Evolutionary conservation across 2,329 filamentous ascomycete genomes (phyloP).

Genomic region (Aurifilum marmelostoma): DNA sequence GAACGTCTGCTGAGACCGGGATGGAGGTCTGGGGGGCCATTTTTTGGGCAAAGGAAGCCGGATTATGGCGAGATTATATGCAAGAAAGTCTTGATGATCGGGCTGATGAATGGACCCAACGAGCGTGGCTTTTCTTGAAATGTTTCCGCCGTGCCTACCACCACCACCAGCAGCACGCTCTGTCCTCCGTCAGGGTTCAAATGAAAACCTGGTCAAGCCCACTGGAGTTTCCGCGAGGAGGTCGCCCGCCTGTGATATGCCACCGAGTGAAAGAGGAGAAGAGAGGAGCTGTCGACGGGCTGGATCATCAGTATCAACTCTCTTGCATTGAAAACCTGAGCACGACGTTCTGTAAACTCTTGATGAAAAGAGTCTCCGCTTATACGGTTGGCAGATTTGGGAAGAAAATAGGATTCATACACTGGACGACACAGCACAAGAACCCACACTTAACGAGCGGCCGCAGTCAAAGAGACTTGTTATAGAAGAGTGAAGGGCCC

Average conservation of each 20-base stretch:
- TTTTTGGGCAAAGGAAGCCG: background rate
- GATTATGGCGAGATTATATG: background rate
- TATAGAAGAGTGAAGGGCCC: background rate
- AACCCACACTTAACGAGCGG: background rate
- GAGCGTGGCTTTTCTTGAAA: background rate
- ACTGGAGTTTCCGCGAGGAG: background rate
- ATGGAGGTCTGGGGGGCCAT: conserved; percentile 28
- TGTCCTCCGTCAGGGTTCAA: background rate
- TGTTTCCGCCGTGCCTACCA: background rate
- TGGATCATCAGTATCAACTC: background rate
- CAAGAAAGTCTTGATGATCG: background rate
- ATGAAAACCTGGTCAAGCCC: background rate
- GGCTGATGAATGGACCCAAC: background rate
- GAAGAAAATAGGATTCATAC: background rate
- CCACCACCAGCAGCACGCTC: too few relatives aligned
- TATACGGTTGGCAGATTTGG: background rate
- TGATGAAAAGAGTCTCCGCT: background rate
- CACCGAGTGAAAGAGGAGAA: background rate
- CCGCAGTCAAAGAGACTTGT: background rate
- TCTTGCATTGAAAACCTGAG: background rate
- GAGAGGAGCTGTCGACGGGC: background rate
- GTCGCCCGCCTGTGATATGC: background rate
- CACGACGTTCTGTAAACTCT: background rate
- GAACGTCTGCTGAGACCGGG: conserved; percentile 27
- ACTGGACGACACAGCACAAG: background rate